A percentile compares a stretch with the other conserved stretches of the same genome.
phyloP scores from a whole-genome alignment of 2,329 filamentous ascomycete species.

The Fusarium decemcellulare region DNA sequence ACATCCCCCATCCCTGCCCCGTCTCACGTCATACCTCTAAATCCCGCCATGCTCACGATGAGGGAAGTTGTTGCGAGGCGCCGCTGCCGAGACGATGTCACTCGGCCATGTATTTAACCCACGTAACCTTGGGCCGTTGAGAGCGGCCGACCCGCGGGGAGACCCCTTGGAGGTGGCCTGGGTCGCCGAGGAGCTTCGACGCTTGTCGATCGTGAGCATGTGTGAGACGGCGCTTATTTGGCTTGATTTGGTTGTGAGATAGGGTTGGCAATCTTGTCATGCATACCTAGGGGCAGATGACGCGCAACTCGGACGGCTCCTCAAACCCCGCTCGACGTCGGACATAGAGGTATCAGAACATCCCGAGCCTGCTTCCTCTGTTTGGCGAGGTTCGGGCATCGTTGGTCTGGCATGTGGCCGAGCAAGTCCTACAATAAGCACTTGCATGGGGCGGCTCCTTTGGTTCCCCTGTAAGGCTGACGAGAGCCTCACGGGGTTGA shows the following conservation, averaged over 20 bases:
- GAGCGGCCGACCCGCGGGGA: slow-evolving; percentile 6
- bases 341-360: slow-evolving; percentile 8
- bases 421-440: slow-evolving; percentile 44
- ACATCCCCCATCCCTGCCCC: slow-evolving; percentile 12
- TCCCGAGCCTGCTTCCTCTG: slow-evolving; percentile 13
- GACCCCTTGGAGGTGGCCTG: neutral
- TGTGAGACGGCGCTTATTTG: slow-evolving; percentile 2
- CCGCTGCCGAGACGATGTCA: slow-evolving; percentile 16
- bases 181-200: neutral
- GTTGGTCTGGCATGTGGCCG: slow-evolving; percentile 11
- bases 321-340: slow-evolving; percentile 4
- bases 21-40: slow-evolving; percentile 48
- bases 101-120: neutral
- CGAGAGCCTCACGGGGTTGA: slow-evolving; percentile 37
- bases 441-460: slow-evolving; percentile 38
- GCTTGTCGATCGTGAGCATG: slow-evolving; percentile 1
- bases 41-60: slow-evolving; percentile 19
- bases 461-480: slow-evolving; percentile 43
- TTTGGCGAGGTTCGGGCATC: slow-evolving; percentile 11
- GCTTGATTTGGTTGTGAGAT: slow-evolving; percentile 20
- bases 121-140: neutral
- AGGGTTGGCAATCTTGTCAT: slow-evolving; percentile 29
- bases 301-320: slow-evolving; percentile 9
- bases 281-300: slow-evolving; percentile 25
- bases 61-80: slow-evolving; percentile 10